phyloP scores from a whole-genome alignment of 139 green algal genomes.

The Coelastrella sp. region DNA sequence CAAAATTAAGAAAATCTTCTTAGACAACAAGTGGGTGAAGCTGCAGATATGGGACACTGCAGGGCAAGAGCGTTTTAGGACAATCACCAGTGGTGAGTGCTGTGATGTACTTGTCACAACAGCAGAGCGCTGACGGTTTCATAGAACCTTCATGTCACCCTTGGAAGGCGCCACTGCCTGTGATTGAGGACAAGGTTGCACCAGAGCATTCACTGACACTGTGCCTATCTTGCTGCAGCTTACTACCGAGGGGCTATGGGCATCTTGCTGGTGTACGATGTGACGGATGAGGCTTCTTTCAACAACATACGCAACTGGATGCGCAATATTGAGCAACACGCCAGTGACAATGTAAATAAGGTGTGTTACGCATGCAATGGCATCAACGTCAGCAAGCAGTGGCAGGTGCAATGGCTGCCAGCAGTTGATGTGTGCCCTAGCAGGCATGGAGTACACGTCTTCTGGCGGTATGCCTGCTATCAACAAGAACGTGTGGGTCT shows the following conservation, averaged over 20 bases:
- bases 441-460: background rate
- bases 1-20: constrained; percentile 97
- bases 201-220: background rate
- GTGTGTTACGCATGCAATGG: constrained; percentile 43
- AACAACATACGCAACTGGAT: constrained; percentile 99
- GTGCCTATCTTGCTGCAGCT: constrained; percentile 64
- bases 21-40: constrained; percentile 96
- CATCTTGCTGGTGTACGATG: constrained; percentile 98
- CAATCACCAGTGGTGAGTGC: constrained; percentile 91
- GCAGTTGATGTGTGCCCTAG: background rate
- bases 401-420: background rate
- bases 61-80: constrained; percentile 97
- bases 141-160: too few relatives aligned
- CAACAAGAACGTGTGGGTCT: background rate
- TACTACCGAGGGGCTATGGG: constrained; percentile 98
- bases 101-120: background rate
- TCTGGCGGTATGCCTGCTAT: background rate
- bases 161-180: too few relatives aligned
- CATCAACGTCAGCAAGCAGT: constrained; percentile 15
- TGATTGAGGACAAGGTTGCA: background rate
- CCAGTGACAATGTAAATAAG: constrained; percentile 95
- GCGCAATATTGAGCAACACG: constrained; percentile 98
- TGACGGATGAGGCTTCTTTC: constrained; percentile 95
- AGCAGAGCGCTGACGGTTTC: too few relatives aligned
- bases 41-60: constrained; percentile 99